Evolutionary conservation across 495 filamentous ascomycete species (phyloP).

Genomic region (Bryoglossum gracile): DNA sequence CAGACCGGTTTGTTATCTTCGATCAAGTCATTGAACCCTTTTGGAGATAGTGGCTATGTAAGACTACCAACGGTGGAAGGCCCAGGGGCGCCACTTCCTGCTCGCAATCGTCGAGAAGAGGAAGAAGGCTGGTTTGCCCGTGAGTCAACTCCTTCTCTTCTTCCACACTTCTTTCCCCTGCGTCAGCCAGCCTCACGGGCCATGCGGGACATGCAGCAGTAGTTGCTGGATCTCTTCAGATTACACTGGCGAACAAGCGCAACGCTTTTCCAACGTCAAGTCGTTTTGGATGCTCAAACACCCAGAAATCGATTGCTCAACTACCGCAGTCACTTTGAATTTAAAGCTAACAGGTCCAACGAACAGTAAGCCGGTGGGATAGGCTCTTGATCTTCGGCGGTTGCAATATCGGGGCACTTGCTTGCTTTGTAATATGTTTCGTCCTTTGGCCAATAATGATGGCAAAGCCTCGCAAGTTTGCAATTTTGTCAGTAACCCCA

Average conservation of each 20-base stretch:
- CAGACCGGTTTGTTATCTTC: slow-evolving; percentile 63
- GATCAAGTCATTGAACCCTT: slow-evolving; percentile 82
- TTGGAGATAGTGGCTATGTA: slow-evolving; percentile 81
- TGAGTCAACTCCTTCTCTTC: slow-evolving; percentile 52
- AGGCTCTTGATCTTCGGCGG: slow-evolving; percentile 84
- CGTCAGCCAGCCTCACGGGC: slow-evolving; percentile 22
- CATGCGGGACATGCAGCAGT: slow-evolving; percentile 20
- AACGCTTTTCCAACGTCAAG: slow-evolving; percentile 14
- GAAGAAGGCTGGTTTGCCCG: slow-evolving; percentile 92
- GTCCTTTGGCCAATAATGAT: slow-evolving; percentile 74
- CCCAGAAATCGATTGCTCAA: no score
- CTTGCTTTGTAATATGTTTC: slow-evolving; percentile 90
- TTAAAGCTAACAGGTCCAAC: no score
- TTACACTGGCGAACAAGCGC: slow-evolving; percentile 6
- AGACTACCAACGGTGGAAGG: slow-evolving; percentile 80
- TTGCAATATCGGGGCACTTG: slow-evolving; percentile 84
- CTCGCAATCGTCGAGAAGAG: slow-evolving; percentile 78
- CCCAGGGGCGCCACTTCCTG: slow-evolving; percentile 80
- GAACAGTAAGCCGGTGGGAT: slow-evolving; percentile 92
- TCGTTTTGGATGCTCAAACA: no score
- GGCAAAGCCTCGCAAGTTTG: slow-evolving; percentile 83
- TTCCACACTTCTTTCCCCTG: slow-evolving; percentile 15
- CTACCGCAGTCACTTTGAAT: no score
- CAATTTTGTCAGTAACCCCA: slow-evolving; percentile 74
- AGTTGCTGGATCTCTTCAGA: slow-evolving; percentile 16